Base-by-base conservation (phyloP, 768 basidiomycete species). In the Pulveroboletus ravenelii region DNA sequence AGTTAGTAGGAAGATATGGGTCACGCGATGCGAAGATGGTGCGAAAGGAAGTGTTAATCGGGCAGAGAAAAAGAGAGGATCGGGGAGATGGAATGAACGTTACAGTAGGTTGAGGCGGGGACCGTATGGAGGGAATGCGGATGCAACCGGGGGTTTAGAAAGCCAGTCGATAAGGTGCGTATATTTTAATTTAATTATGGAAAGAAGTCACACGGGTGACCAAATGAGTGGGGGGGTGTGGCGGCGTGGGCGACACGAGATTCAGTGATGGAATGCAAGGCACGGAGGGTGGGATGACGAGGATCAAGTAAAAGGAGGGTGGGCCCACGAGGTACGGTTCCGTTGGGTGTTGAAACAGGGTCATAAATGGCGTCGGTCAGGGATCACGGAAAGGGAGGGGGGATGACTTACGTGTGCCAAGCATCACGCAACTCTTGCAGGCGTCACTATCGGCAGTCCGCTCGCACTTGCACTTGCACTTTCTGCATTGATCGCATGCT, bases 401-500 rank as follows among this genome's bases (percentile, higher is more conserved):
- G 25, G 23, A 17, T 6, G 20, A 70, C 78, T 72, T 58, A 90
- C 89, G 66, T 31, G 85, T 87, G 43, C 80, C 80, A 15, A 88
- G 74, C 75, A 86, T 76, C 36, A 82, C 70, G 64, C 89, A 93
- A 59, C 80, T 87, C 62, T 84, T 84, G 71, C 89, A 93, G 17
- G 84, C 80, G 51, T 84, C 79, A 35, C 72, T 76, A 32, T 78
- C 73, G 12, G 70, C 68, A 10, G 78, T 53, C 32, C 87, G 81
- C 68, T 91, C 90, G 67, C 90, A 92, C 70, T 91, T 91, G 74
- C 90, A 92, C 63, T 91, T 91, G 62, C 83, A 87, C 68, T 92
- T 92, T 49, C 89, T 80, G 66, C 90, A 92, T 61, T 91, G 88
- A 69, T 92, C 89, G 70, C 89, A 93, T 20, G 90, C 89, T 87